Evolutionary conservation across 305 asterid genomes (phyloP).

Genomic region (Petunia hybrid): DNA sequence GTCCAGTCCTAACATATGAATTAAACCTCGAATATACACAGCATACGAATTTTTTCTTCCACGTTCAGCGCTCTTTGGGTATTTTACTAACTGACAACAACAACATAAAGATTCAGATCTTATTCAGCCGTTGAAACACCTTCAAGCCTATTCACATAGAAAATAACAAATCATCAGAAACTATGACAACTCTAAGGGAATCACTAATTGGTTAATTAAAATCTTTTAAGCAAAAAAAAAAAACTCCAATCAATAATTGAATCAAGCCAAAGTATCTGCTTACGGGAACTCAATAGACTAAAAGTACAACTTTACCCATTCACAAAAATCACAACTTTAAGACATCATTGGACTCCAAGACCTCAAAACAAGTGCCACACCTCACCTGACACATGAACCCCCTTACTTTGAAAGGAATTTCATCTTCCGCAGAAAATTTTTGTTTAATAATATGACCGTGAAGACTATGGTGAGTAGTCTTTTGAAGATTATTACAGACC

Average conservation of each 20-base stretch:
- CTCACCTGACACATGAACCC: not conserved
- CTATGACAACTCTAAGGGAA: not conserved
- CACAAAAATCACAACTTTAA: not conserved
- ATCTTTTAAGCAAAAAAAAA: not conserved
- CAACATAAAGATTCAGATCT: conserved; percentile 6
- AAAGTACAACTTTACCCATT: not conserved
- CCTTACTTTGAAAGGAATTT: not conserved
- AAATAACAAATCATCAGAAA: not conserved
- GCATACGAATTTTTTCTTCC: not conserved
- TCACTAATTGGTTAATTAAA: not conserved
- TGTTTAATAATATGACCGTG: no score
- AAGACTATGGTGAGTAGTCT: no score
- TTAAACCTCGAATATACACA: not conserved
- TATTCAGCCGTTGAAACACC: conserved; percentile 1
- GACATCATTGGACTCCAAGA: no score
- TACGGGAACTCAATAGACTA: not conserved
- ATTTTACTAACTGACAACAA: not conserved
- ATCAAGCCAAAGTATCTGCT: not conserved
- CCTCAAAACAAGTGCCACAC: not conserved
- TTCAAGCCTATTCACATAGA: not conserved
- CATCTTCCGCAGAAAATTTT: no score
- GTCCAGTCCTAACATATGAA: not conserved
- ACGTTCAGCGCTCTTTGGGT: not conserved
- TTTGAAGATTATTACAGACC: no score
- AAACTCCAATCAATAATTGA: not conserved